Percentiles rank a stretch among this genome's conserved stretches.
Evolutionary conservation across 2,329 filamentous ascomycete genomes (phyloP).

Genomic region (Cladosporium sp.): DNA sequence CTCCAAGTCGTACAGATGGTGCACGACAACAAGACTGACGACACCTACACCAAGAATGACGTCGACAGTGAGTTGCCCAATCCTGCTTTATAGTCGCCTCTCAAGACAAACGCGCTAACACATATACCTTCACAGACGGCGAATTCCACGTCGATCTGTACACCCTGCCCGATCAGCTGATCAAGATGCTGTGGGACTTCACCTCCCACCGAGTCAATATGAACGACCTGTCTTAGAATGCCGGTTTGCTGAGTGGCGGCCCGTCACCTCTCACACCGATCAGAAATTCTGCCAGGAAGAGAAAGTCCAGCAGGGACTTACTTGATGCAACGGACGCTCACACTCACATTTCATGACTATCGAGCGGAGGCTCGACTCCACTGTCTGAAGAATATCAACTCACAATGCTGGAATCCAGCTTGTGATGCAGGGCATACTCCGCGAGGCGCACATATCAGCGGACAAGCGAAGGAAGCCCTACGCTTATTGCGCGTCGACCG

Average conservation of each 20-base stretch:
- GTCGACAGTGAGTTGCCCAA: conserved; percentile 70
- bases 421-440: too few relatives aligned
- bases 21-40: conserved; percentile 90
- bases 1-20: conserved; percentile 96
- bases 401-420: too few relatives aligned
- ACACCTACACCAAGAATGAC: conserved; percentile 97
- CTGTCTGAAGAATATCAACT: too few relatives aligned
- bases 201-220: conserved; percentile 41
- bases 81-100: background rate
- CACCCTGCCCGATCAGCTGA: conserved; percentile 84
- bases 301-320: background rate
- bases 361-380: too few relatives aligned
- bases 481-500: background rate
- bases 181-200: conserved; percentile 96
- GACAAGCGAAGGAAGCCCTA: background rate
- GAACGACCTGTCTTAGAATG: conserved; percentile 12
- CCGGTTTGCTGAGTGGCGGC: background rate
- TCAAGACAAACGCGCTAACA: background rate
- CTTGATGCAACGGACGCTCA: too few relatives aligned
- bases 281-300: background rate
- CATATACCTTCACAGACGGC: conserved; percentile 56
- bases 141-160: conserved; percentile 98
- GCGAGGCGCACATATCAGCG: too few relatives aligned
- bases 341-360: too few relatives aligned
- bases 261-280: background rate